Evolutionary conservation across 148 eudicot genomes (phyloP), one percentile per base, ranked within the genome.

Genomic region (Suaeda aralocaspica): DNA sequence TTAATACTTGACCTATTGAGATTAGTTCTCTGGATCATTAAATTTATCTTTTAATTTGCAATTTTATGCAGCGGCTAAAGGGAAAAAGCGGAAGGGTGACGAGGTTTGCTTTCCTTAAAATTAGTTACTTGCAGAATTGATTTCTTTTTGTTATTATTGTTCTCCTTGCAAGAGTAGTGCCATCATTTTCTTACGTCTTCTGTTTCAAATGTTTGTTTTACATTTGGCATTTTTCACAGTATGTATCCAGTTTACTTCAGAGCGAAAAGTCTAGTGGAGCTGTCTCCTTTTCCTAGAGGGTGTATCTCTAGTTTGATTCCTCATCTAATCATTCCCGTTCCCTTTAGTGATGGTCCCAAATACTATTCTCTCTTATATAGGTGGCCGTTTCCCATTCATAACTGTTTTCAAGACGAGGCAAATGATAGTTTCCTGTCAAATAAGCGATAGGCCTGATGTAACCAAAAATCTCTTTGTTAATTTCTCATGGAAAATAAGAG

Each of bases 31-130:
- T 52, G 21, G 29, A 11, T 59, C 19, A 10, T 39, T 34, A 11
- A 41, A 18, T 52, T 26, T 14, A 49, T 39, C 39, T 50, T 52
- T 19, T 30, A 19, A 22, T 66, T 59, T 77, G 25, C 57, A 59
- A 21, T 48, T 57, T 66, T 66, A 30, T 81, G 86, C 86, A 94
- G 99, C 72, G 68, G 77, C 82, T 46, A 94, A 91, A 83, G 97
- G 97, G 79, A 94, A 94, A 80, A 94, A 91, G 81, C 83, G 97
- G 51, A 94, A 89, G 88, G 67, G 74, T 61, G 99, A 94, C 51
- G 99, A 94, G 99, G 99, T 91, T 22, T 78, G 85, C 66, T 81
- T 72, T 59, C 19, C 24, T 75, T 34, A 59, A 18, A 53, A 30
- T 70, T 69, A 55, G 68, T 36, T 36, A 42, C 67, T 18, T 48